These are phyloP conservation scores for Babesia caballi DNA, from an alignment of 169 alveolate genomes.

Conservation along the genomic window DNA sequence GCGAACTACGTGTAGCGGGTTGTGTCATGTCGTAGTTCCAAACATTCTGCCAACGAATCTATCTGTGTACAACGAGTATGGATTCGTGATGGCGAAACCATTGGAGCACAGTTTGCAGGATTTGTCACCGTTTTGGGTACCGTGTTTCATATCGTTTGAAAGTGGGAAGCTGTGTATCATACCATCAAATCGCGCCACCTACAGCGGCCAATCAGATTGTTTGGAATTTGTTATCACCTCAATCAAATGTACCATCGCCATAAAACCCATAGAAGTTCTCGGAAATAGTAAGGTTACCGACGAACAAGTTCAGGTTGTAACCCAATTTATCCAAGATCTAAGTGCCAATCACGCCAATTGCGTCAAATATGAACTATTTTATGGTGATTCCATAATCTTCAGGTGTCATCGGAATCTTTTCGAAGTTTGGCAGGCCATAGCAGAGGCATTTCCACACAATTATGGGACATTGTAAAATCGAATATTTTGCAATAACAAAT, in stretches of 20 bases:
- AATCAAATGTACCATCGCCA: background rate
- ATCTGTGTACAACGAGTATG: background rate
- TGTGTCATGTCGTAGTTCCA: conserved; percentile 13
- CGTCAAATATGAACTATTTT: background rate
- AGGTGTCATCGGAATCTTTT: background rate
- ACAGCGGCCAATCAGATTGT: background rate
- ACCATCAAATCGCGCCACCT: background rate
- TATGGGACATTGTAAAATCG: too few species aligned
- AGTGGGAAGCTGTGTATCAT: background rate
- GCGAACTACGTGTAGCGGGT: background rate
- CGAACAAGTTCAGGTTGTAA: conserved; percentile 1
- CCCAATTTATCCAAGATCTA: background rate
- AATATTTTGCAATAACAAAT: too few species aligned
- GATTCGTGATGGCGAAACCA: background rate
- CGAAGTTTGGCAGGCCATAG: background rate
- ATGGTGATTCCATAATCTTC: background rate
- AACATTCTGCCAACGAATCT: background rate
- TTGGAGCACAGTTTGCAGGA: too few species aligned
- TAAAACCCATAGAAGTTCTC: background rate
- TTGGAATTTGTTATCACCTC: background rate
- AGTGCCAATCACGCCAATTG: background rate
- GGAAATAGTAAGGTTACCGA: background rate
- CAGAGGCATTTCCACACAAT: background rate
- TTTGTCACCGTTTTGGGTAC: background rate
- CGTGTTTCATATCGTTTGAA: background rate